Evolutionary conservation across 495 filamentous ascomycete genomes (phyloP), one percentile per base, ranked within the genome.

Genomic region (Trichoderma orchidacearum): DNA sequence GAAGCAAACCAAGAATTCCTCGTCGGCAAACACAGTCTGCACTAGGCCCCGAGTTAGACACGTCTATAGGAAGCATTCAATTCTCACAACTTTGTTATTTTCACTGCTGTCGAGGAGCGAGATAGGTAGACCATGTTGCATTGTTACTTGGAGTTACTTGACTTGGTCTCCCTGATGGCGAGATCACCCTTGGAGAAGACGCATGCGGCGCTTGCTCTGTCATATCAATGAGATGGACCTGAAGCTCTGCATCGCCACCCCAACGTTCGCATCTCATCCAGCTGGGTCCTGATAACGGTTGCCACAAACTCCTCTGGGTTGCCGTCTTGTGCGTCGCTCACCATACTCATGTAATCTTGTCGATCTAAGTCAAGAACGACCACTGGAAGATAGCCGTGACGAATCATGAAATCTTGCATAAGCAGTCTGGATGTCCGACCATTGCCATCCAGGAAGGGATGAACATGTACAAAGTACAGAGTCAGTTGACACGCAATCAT

Each of bases 341-440:
- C 54, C 59, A 60, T 58, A 5, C 31, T 30, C 13, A 60, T 12
- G 35, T 60, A 60, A 25, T 55, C 56, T 41, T 41, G 15, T 6
- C 41, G 55, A 28, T 52, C 56, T 29, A 60, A 18, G 23, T 51
- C 38, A n/a, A 30, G 23, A 28, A 60, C 45, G 0, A 55, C 59
- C 30, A 60, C 59, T 38, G 59, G 59, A n/a, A 58, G 27, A 58
- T 57, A 58, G 36, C 56, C 56, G 38, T 58, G 59, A 17, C 56
- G 59, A 58, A 60, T 23, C 56, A 60, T 32, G 59, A 58, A 60
- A 56, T 60, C 56, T 28, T 51, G 55, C 59, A 60, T 54, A 30
- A 60, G 21, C 21, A 54, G 35, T 17, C 56, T 29, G 12, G 36
- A 41, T 15, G 58, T 36, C 53, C 58, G 51, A 17, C 58, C 58